phyloP scores from a whole-genome alignment of 768 basidiomycete species.

The Suillus ampliporus region DNA sequence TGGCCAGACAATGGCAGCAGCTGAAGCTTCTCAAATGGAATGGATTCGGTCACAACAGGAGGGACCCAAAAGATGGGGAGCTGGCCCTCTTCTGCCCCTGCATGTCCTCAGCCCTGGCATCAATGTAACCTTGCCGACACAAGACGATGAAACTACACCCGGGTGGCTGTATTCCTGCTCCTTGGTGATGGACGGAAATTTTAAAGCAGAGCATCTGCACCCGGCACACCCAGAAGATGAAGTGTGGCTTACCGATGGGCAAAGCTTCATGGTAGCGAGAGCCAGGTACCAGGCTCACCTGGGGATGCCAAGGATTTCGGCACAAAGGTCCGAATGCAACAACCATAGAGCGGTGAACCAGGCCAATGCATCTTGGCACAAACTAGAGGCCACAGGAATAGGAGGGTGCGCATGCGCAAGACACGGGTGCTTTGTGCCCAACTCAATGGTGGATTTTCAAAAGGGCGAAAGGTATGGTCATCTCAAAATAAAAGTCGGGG shows the following conservation, averaged over 20 bases:
- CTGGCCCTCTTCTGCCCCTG: conserved; percentile 5
- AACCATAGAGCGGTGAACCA: conserved; percentile 25
- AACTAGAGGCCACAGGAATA: conserved; percentile 32
- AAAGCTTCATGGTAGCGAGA: background rate
- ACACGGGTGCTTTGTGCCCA: conserved; percentile 38
- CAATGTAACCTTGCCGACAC: background rate
- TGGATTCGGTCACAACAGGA: conserved; percentile 11
- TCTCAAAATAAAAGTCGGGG: no score
- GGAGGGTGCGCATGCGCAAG: conserved; percentile 35
- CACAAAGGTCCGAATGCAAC: conserved; percentile 19
- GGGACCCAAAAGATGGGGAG: background rate
- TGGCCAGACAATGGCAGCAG: conserved; percentile 21
- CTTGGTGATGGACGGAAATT: conserved; percentile 4
- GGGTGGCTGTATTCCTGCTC: no score
- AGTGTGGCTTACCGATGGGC: conserved; percentile 19
- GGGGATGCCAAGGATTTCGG: background rate
- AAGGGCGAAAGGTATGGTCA: conserved; percentile 27
- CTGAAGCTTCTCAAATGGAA: conserved; percentile 27
- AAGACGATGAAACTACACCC: background rate
- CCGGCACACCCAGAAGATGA: conserved; percentile 17
- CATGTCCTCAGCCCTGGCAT: conserved; percentile 10
- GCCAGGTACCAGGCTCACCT: background rate
- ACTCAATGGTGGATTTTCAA: conserved; percentile 7
- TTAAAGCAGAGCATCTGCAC: conserved; percentile 3
- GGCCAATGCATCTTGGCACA: conserved; percentile 16